A percentile compares a stretch with the other conserved stretches of the same genome.
Conservation (phyloP, 2,329 filamentous ascomycete genomes). For the Pyricularia grisea region DNA sequence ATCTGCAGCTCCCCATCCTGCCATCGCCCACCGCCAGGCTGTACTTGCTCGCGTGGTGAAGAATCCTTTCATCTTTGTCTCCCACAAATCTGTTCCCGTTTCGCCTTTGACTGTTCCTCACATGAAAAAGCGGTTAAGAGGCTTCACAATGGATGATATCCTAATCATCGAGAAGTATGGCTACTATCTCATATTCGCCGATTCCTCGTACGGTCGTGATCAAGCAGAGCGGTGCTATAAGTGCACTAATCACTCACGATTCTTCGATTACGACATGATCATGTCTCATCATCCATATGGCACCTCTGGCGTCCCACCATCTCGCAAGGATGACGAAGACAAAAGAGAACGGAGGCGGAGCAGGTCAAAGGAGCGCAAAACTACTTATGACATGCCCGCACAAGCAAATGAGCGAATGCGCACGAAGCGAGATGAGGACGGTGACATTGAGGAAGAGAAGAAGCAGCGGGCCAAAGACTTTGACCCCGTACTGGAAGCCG, state of each 20-base stretch:
- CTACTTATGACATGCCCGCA: constrained; percentile 27
- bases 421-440: constrained; percentile 61
- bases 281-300: constrained; percentile 64
- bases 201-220: constrained; percentile 63
- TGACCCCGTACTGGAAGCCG: constrained; percentile 80
- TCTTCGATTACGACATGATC: constrained; percentile 87
- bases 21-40: neutral
- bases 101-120: constrained; percentile 79
- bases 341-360: constrained; percentile 9
- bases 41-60: constrained; percentile 21
- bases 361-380: constrained; percentile 24
- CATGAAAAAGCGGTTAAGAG: constrained; percentile 80
- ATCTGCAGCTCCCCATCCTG: constrained; percentile 12
- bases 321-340: neutral
- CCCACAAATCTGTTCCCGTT: constrained; percentile 79
- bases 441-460: constrained; percentile 85
- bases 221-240: constrained; percentile 76
- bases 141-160: constrained; percentile 72
- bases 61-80: constrained; percentile 84
- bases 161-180: constrained; percentile 68
- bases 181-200: constrained; percentile 87
- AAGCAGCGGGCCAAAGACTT: constrained; percentile 76
- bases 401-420: constrained; percentile 59
- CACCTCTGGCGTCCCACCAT: neutral
- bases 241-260: constrained; percentile 67